Evolutionary conservation across 768 basidiomycete genomes (phyloP).

Genomic region (Phlebiopsis flavidoalba): DNA sequence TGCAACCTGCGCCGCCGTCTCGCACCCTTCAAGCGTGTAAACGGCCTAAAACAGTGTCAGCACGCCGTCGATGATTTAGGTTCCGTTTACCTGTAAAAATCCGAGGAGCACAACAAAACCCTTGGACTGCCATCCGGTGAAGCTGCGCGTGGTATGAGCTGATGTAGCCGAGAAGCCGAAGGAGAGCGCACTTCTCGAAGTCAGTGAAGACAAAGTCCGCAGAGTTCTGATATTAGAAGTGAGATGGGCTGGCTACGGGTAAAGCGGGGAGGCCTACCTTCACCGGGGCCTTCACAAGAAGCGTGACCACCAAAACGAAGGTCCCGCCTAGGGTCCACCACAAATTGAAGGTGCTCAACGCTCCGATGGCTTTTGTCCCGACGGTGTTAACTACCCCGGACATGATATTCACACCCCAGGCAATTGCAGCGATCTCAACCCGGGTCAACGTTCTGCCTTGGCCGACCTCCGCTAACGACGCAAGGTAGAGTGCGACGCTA

Average conservation of each 20-base stretch:
- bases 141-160: slow-evolving; percentile 27
- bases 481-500: slow-evolving; percentile 50
- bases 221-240: slow-evolving; percentile 34
- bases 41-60: slow-evolving; percentile 35
- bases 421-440: slow-evolving; percentile 46
- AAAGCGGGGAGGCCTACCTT: slow-evolving; percentile 30
- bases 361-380: slow-evolving; percentile 52
- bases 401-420: slow-evolving; percentile 52
- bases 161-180: not conserved
- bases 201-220: slow-evolving; percentile 52
- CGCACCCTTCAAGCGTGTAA: slow-evolving; percentile 57
- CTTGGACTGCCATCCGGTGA: slow-evolving; percentile 48
- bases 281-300: slow-evolving; percentile 51
- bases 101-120: slow-evolving; percentile 56
- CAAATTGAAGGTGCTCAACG: slow-evolving; percentile 49
- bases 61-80: not conserved
- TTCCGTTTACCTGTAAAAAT: slow-evolving; percentile 38
- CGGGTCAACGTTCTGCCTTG: slow-evolving; percentile 38
- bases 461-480: slow-evolving; percentile 47
- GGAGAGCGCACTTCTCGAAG: slow-evolving; percentile 39
- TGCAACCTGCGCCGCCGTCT: slow-evolving; percentile 60
- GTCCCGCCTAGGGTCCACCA: slow-evolving; percentile 63
- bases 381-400: slow-evolving; percentile 52
- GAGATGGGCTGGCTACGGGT: not conserved
- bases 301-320: slow-evolving; percentile 47